phyloP scores from a whole-genome alignment of 768 basidiomycete genomes.

The Suillus lakei region DNA sequence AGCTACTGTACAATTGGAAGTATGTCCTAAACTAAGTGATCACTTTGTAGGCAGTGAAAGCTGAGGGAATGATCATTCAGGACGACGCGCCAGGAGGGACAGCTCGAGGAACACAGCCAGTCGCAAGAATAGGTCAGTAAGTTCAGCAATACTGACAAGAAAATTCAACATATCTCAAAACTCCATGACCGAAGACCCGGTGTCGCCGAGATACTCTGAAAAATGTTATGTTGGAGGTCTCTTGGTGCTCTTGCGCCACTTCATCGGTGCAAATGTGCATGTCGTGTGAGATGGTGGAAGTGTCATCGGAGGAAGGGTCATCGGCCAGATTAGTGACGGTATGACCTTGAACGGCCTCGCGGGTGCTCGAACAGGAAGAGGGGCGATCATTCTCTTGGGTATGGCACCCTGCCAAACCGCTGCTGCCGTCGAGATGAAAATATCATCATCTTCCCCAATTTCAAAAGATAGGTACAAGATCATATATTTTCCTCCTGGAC shows the following conservation, averaged over 20 bases:
- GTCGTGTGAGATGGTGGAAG: neutral
- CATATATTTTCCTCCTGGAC: neutral
- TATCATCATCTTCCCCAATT: neutral
- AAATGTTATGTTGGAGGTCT: neutral
- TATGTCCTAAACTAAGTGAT: neutral
- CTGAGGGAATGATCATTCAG: conserved; percentile 31
- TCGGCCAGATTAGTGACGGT: neutral
- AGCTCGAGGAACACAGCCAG: conserved; percentile 23
- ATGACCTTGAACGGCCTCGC: neutral
- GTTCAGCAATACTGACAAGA: neutral
- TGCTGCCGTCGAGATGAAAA: conserved; percentile 4
- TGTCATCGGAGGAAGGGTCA: neutral
- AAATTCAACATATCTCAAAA: conserved; percentile 31
- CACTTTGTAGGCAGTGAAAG: conserved; percentile 26
- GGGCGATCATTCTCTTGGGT: neutral
- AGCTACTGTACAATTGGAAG: neutral
- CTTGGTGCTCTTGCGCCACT: neutral
- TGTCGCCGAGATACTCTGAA: conserved; percentile 25
- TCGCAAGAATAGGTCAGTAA: conserved; percentile 16
- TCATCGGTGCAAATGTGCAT: conserved; percentile 7
- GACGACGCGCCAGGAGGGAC: conserved; percentile 16
- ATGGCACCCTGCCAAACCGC: conserved; percentile 1
- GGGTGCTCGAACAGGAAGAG: neutral
- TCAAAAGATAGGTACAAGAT: neutral
- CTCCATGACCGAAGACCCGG: conserved; percentile 29